Base-by-base conservation (phyloP, 1,284 basidiomycete genomes). In the Phenoliferia sp. region DNA sequence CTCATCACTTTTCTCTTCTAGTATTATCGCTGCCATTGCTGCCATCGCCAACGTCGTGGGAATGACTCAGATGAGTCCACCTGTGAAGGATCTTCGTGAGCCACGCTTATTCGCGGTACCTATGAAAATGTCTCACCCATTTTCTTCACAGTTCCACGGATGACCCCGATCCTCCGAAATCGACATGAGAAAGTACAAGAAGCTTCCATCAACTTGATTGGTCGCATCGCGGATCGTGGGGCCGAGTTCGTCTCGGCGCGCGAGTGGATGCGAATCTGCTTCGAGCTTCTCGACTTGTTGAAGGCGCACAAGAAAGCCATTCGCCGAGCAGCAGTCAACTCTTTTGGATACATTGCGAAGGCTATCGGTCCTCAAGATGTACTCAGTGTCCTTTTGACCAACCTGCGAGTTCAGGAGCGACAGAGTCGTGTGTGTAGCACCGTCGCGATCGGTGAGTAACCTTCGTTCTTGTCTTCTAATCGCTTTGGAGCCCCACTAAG, bases 241-340 rank as follows among this genome's bases (percentile, higher is more conserved):
- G 93, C 96, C 50, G 96, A 99, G 81, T 98, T 93, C 70, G 96
- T 99, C 0, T 94, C 94, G 33, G 95, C 96, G 29, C 87, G 95
- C 77, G 96, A 99, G 81, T 99, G 95, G 95, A 99, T 99, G 96
- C 89, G 96, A 77, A 99, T 99, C 79, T 99, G 96, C 79, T 99
- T 99, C 80, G 96, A 99, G 80, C 83, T 99, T 50, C 85, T 99
- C 60, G 96, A 99, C 77, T 83, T 99, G 54, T 85, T 99, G 76
- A 99, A 99, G 80, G 96, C 96, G 10, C 96, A 99, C 83, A 99
- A 99, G 83, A 97, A 97, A 82, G 94, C 92, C 44, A 99, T 99
- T 77, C 90, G 96, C 65, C 91, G 95, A 79, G 96, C 96, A 0
- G 94, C 95, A 22, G 95, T 99, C 81, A 99, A 99, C 83, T 97